Percentiles rank a stretch among this genome's conserved stretches.
phyloP scores from a whole-genome alignment of 352 stramenopile species.

The Pythium coloratum region DNA sequence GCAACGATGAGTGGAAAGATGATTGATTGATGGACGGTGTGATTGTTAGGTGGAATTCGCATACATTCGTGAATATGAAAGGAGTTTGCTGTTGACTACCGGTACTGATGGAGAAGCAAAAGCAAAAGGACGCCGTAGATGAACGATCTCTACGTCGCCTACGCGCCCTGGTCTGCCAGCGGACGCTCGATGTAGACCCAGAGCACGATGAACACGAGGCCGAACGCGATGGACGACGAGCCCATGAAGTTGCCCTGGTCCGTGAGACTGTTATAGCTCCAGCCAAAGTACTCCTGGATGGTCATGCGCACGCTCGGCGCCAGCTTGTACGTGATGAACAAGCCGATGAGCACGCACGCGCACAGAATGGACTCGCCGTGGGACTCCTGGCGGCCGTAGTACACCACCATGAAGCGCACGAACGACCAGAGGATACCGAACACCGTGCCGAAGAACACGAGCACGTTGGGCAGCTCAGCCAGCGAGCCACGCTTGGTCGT shows the following conservation, averaged over 20 bases:
- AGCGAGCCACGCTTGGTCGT: constrained; percentile 56
- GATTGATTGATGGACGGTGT: neutral
- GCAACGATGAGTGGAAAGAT: neutral
- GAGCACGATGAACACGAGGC: constrained; percentile 80
- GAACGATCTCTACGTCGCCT: neutral
- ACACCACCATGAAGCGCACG: constrained; percentile 76
- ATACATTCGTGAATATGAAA: constrained; percentile 26
- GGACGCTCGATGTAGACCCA: constrained; percentile 85
- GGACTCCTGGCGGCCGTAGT: constrained; percentile 71
- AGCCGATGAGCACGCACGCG: constrained; percentile 75
- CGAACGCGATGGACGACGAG: constrained; percentile 68
- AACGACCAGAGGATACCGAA: constrained; percentile 66
- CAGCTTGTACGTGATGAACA: constrained; percentile 81
- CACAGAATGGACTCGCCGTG: constrained; percentile 74
- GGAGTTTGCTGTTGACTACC: neutral
- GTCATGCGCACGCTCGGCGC: constrained; percentile 81
- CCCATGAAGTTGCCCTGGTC: constrained; percentile 85
- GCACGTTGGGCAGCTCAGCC: constrained; percentile 71
- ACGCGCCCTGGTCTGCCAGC: constrained; percentile 12
- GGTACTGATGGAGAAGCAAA: constrained; percentile 3
- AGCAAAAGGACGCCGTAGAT: neutral
- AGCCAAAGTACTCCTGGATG: constrained; percentile 89
- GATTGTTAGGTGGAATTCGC: neutral
- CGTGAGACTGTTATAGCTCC: constrained; percentile 83
- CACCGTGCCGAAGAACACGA: constrained; percentile 72